Percentiles rank a stretch among this genome's conserved stretches.
Conservation (phyloP, 2,329 filamentous ascomycete genomes). For the Chalaropsis ovoidea region DNA sequence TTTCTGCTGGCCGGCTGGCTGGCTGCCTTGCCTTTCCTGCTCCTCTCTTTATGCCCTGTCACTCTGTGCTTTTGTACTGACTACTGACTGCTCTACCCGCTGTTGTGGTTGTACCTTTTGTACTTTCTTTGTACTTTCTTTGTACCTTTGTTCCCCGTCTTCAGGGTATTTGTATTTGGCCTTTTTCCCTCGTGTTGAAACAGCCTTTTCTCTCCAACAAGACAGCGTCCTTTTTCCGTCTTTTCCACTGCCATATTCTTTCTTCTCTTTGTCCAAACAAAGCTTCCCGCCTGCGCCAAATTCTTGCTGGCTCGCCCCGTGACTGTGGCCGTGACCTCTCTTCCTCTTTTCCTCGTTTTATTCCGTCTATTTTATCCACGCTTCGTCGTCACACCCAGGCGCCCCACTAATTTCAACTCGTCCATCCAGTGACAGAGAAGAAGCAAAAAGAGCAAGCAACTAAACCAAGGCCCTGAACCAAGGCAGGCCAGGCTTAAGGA, state of each 20-base stretch:
- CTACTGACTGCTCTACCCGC: too few relatives aligned
- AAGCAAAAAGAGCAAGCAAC: neutral
- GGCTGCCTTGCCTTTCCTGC: neutral
- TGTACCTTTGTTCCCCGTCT: too few relatives aligned
- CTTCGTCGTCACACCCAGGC: neutral
- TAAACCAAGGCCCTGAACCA: neutral
- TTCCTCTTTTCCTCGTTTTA: neutral
- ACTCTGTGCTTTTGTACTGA: too few relatives aligned
- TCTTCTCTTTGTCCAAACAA: neutral
- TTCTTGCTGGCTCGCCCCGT: neutral
- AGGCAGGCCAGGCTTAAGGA: neutral
- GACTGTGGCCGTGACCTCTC: neutral
- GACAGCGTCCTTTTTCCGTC: too few relatives aligned
- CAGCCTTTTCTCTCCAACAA: too few relatives aligned
- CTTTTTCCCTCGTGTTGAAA: too few relatives aligned
- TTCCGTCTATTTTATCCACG: neutral
- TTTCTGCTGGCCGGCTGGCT: neutral
- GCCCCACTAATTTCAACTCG: constrained; percentile 2
- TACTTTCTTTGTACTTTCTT: too few relatives aligned
- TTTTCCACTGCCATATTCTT: neutral
- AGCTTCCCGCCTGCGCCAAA: neutral
- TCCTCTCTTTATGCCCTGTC: too few relatives aligned
- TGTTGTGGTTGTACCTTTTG: too few relatives aligned
- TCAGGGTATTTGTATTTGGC: too few relatives aligned
- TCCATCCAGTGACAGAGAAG: neutral